Evolutionary conservation across 305 asterid species (phyloP).

Genomic region (Fraxinus velutina): DNA sequence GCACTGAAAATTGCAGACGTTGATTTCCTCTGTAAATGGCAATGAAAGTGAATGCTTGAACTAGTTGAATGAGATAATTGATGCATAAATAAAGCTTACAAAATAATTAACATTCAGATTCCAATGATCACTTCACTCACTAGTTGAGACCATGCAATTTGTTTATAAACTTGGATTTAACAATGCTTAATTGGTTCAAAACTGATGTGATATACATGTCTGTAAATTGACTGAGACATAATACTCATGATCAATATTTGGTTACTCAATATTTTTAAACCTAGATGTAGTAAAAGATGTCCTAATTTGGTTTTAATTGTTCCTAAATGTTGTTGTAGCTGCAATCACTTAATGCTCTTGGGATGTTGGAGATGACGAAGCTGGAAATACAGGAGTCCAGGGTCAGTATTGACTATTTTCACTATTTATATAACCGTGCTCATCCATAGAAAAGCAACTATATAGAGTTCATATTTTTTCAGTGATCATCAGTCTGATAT

Average conservation of each 20-base stretch:
- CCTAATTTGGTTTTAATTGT: slow-evolving; percentile 18
- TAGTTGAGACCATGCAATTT: neutral
- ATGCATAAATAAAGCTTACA: neutral
- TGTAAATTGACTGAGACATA: neutral
- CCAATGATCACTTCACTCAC: neutral
- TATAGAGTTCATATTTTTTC: neutral
- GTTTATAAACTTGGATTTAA: neutral
- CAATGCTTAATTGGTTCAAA: neutral
- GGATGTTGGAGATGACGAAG: slow-evolving; percentile 48
- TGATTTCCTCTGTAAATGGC: neutral
- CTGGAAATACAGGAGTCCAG: slow-evolving; percentile 40
- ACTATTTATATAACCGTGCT: neutral
- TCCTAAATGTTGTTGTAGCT: slow-evolving; percentile 54
- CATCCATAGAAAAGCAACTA: slow-evolving; percentile 3
- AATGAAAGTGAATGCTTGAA: neutral
- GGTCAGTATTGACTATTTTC: slow-evolving; percentile 39
- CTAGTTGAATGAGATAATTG: neutral
- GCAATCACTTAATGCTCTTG: slow-evolving; percentile 73
- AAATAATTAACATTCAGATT: neutral
- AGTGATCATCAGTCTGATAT: neutral
- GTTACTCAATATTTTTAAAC: neutral
- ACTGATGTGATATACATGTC: neutral
- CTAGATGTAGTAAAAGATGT: slow-evolving; percentile 9
- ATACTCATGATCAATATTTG: slow-evolving; percentile 6
- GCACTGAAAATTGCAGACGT: neutral